Conservation (phyloP, 768 basidiomycete genomes). For the Termitomyces sp. region DNA sequence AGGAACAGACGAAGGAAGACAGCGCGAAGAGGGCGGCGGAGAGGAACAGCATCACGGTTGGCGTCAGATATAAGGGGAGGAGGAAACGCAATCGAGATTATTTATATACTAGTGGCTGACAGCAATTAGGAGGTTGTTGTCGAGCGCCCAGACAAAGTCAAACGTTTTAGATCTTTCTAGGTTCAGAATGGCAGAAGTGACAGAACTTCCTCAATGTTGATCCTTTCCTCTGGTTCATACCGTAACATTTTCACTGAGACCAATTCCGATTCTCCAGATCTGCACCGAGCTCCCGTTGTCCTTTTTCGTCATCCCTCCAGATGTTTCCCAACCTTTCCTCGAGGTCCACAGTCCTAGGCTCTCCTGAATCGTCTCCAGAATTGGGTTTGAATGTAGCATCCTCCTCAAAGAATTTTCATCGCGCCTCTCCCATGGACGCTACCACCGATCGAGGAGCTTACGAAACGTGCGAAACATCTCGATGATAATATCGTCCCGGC, state of each 20-base stretch:
- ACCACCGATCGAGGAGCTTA: slow-evolving; percentile 4
- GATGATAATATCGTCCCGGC: not conserved
- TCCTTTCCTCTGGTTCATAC: too few relatives aligned
- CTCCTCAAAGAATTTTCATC: not conserved
- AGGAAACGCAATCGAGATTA: not conserved
- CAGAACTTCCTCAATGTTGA: too few relatives aligned
- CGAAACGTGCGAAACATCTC: slow-evolving; percentile 5
- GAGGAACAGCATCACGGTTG: not conserved
- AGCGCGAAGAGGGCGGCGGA: not conserved
- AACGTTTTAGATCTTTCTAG: too few relatives aligned
- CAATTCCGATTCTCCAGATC: not conserved
- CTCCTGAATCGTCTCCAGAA: not conserved
- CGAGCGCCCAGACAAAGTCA: too few relatives aligned
- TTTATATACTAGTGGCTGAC: not conserved
- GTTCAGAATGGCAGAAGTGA: too few relatives aligned
- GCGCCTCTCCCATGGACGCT: not conserved
- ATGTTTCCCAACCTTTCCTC: slow-evolving; percentile 3
- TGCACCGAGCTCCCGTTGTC: slow-evolving; percentile 14
- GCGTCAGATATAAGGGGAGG: not conserved
- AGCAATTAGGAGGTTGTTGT: not conserved
- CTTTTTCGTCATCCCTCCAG: not conserved
- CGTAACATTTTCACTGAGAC: too few relatives aligned
- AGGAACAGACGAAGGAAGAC: not conserved
- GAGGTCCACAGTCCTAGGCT: slow-evolving; percentile 3
- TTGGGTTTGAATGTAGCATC: not conserved